These are phyloP conservation scores for Didymellaceae sp. DNA, from an alignment of 2,329 filamentous ascomycete species.

Conservation along the genomic window DNA sequence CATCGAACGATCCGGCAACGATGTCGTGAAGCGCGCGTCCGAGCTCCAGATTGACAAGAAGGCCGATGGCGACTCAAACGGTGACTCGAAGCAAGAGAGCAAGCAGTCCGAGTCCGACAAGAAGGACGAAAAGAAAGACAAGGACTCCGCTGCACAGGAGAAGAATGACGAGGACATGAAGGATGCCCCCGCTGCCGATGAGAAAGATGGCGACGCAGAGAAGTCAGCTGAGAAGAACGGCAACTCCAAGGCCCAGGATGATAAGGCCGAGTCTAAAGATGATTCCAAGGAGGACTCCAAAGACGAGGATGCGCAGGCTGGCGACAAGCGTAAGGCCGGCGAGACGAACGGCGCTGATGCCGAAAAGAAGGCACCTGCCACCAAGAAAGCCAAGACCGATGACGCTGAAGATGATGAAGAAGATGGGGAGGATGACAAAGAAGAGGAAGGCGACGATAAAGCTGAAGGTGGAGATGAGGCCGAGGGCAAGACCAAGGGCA, in stretches of 20 bases:
- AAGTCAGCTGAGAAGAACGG: slow-evolving; percentile 37
- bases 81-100: slow-evolving; percentile 39
- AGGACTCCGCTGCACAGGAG: slow-evolving; percentile 37
- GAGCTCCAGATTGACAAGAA: slow-evolving; percentile 64
- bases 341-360: slow-evolving; percentile 27
- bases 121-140: slow-evolving; percentile 38
- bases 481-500: slow-evolving; percentile 44
- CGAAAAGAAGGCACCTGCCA: slow-evolving; percentile 33
- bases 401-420: slow-evolving; percentile 36
- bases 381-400: slow-evolving; percentile 35
- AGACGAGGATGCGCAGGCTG: slow-evolving; percentile 35
- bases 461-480: slow-evolving; percentile 28
- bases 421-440: slow-evolving; percentile 33
- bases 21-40: slow-evolving; percentile 68
- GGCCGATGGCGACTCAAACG: slow-evolving; percentile 44
- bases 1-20: slow-evolving; percentile 65
- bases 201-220: slow-evolving; percentile 39
- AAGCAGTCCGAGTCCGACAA: slow-evolving; percentile 39
- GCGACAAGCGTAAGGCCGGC: slow-evolving; percentile 44
- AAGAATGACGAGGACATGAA: slow-evolving; percentile 49
- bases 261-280: slow-evolving; percentile 26
- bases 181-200: slow-evolving; percentile 32
- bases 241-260: slow-evolving; percentile 37
- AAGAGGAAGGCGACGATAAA: slow-evolving; percentile 30
- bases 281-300: slow-evolving; percentile 30